Evolutionary conservation across 306 rosid genomes (phyloP), one percentile per base, ranked within the genome.

Genomic region (Prunus dulcis): DNA sequence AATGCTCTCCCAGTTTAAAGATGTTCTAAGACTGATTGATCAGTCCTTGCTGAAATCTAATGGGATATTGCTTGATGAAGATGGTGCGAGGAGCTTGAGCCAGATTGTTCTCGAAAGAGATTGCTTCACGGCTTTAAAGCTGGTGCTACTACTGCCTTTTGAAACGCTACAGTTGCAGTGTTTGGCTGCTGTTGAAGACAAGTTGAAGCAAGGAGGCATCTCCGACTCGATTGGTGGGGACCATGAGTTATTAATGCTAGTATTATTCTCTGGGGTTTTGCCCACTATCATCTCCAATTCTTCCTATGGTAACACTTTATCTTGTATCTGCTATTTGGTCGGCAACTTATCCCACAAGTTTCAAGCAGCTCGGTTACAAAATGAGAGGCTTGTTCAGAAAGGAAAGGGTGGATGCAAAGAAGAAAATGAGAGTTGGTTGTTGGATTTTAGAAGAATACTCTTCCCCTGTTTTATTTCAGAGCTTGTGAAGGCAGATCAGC

Each of bases 401-500:
- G 86, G 86, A 65, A 50, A 68, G 28, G 61, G 76, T 51, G 82
- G 41, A 6, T 34, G 41, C 41, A 2, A 34, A 34, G 41, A 65
- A 66, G 87, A 84, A 52, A 79, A 58, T 28, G 88, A 84, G 65
- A 75, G 77, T 49, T 87, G 76, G 72, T 63, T 73, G 68, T 74
- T 78, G n/a, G 77, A 83, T 71, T 91, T 89, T 64, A 84, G 85
- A 84, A 86, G 82, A 73, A 62, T 87, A 49, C 74, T 87, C 71
- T 86, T 96, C 81, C 99, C 99, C 23, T 51, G 55, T 70, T 86
- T 96, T 65, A 52, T 92, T 78, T 79, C 96, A 9, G 97, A 92
- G 89, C 93, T 92, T 63, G 96, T 96, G 79, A 92, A 84, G 85
- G 93, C 93, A 55, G 96, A 85, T 84, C 98, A 96, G 84, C 88